Percentiles rank a stretch among this genome's conserved stretches.
These are phyloP conservation scores for Nitzschia putrida DNA, from an alignment of 108 stramenopile species.

Conservation along the genomic window DNA sequence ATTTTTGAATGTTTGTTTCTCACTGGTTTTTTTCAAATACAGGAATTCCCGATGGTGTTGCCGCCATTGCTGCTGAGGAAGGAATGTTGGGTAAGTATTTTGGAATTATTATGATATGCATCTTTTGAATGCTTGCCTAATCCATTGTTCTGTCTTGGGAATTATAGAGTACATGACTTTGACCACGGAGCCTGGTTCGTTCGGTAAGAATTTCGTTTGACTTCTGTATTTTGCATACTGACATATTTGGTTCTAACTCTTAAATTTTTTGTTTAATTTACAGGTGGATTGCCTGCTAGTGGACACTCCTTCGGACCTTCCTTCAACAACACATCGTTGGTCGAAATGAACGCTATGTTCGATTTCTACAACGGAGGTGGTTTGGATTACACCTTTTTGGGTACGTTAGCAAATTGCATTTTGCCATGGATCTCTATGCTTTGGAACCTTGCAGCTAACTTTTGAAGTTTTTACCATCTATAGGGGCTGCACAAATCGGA, in stretches of 20 bases:
- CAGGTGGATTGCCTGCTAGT: slow-evolving; percentile 70
- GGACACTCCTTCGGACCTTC: slow-evolving; percentile 79
- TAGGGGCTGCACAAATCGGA: slow-evolving; percentile 72
- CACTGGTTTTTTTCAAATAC: too few species aligned
- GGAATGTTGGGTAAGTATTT: slow-evolving; percentile 50
- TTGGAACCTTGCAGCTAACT: background rate
- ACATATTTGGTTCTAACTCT: too few species aligned
- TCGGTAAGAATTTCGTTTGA: background rate
- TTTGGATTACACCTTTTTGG: slow-evolving; percentile 28
- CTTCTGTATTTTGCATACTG: too few species aligned
- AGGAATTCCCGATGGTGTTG: slow-evolving; percentile 73
- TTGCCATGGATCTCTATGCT: background rate
- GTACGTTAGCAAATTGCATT: slow-evolving; percentile 7
- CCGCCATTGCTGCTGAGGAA: slow-evolving; percentile 77
- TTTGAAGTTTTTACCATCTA: background rate
- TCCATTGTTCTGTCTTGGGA: background rate
- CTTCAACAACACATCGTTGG: slow-evolving; percentile 60
- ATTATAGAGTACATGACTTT: slow-evolving; percentile 48
- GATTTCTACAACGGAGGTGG: slow-evolving; percentile 42
- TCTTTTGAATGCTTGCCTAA: background rate
- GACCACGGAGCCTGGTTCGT: slow-evolving; percentile 76
- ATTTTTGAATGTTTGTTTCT: too few species aligned
- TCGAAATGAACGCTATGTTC: slow-evolving; percentile 70
- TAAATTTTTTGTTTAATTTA: background rate
- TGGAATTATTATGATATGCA: too few species aligned